Conservation (phyloP, 345 rosid species). For the Noccaea bulbosa region DNA sequence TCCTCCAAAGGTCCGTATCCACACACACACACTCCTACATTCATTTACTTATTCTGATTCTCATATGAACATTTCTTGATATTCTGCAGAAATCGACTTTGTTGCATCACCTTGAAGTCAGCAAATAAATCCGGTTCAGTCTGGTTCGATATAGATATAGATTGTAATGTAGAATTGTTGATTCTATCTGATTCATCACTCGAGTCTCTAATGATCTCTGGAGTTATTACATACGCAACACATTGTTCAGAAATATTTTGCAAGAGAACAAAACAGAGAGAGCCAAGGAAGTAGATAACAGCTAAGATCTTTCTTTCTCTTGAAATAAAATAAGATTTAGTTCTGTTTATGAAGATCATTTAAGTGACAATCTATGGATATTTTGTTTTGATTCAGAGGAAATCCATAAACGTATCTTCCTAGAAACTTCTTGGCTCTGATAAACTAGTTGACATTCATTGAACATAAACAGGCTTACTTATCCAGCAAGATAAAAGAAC, state of each 20-base stretch:
- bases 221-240: slow-evolving; percentile 20
- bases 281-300: slow-evolving; percentile 17
- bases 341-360: not conserved
- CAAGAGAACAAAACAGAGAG: slow-evolving; percentile 15
- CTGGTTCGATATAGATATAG: not conserved
- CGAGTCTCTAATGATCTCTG: slow-evolving; percentile 13
- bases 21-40: slow-evolving; percentile 41
- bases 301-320: slow-evolving; percentile 13
- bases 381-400: slow-evolving; percentile 6
- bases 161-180: slow-evolving; percentile 10
- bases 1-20: slow-evolving; percentile 27
- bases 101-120: slow-evolving; percentile 36
- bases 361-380: not conserved
- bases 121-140: slow-evolving; percentile 11
- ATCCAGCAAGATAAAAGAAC: slow-evolving; percentile 19
- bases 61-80: slow-evolving; percentile 16
- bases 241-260: slow-evolving; percentile 20
- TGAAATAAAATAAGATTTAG: not conserved
- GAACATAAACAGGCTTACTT: slow-evolving; percentile 37
- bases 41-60: slow-evolving; percentile 35
- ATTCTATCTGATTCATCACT: slow-evolving; percentile 6
- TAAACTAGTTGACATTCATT: slow-evolving; percentile 39
- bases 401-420: slow-evolving; percentile 28
- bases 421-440: slow-evolving; percentile 22
- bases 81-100: slow-evolving; percentile 38